These are phyloP conservation scores for Fraxinus xanthoxyloides DNA, from an alignment of 305 asterid species.

Conservation along the genomic window DNA sequence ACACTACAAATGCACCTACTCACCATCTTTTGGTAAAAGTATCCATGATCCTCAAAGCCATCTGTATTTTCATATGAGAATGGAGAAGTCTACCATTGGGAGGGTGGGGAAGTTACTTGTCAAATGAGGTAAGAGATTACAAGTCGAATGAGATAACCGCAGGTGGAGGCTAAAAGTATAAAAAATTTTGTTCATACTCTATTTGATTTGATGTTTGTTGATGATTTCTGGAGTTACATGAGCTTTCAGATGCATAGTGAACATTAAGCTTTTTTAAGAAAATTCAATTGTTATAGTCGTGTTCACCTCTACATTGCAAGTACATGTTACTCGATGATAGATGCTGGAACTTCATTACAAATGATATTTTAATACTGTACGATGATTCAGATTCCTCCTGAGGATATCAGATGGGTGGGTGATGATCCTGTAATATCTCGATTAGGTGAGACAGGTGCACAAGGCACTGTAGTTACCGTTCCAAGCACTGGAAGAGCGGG, in stretches of 20 bases:
- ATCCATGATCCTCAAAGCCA: neutral
- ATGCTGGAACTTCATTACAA: conserved; percentile 7
- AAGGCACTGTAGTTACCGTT: conserved; percentile 32
- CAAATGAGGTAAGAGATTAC: neutral
- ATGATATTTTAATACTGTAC: conserved; percentile 21
- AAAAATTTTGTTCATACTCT: neutral
- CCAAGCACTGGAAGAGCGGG: conserved; percentile 55
- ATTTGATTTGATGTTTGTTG: neutral
- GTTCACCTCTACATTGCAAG: neutral
- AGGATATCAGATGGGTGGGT: conserved; percentile 88
- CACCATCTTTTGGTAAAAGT: neutral
- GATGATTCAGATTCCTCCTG: conserved; percentile 58
- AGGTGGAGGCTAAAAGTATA: neutral
- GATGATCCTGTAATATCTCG: conserved; percentile 71
- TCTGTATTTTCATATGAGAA: neutral
- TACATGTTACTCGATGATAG: neutral
- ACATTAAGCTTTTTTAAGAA: neutral
- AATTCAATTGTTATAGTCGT: neutral
- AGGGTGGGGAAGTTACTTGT: neutral
- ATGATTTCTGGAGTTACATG: neutral
- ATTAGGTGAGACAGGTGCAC: conserved; percentile 38
- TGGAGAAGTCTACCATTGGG: neutral
- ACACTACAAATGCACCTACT: neutral
- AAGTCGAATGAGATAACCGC: neutral
- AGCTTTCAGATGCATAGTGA: neutral